A percentile compares a stretch with the other conserved stretches of the same genome.
Conservation (phyloP, 257 asterid genomes). For the Prunella vulgaris region DNA sequence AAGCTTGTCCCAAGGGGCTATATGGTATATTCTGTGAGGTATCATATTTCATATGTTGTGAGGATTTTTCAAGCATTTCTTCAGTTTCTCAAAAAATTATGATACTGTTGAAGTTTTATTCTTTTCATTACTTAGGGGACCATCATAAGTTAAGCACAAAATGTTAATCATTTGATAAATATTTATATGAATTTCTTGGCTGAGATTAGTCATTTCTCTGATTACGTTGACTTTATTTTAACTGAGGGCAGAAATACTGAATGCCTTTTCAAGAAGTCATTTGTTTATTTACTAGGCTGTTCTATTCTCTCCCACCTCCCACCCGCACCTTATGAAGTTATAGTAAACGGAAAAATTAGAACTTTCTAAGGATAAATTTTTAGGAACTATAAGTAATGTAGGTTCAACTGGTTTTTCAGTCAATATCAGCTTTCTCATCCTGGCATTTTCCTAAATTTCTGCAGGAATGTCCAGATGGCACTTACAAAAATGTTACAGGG, state of each 20-base stretch:
- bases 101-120: background rate
- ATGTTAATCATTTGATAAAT: background rate
- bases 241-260: constrained; percentile 3
- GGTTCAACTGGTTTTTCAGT: background rate
- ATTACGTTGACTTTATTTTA: background rate
- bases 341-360: background rate
- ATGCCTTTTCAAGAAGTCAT: constrained; percentile 12
- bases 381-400: background rate
- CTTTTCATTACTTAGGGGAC: background rate
- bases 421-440: background rate
- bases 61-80: background rate
- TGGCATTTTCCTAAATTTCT: constrained; percentile 19
- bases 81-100: background rate
- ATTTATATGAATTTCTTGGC: background rate
- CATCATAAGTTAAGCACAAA: background rate
- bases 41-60: constrained; percentile 17
- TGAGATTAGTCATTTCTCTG: background rate
- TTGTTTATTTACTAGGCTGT: background rate
- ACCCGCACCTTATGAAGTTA: background rate
- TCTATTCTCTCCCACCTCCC: background rate
- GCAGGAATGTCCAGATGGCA: constrained; percentile 96
- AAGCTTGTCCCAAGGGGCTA: constrained; percentile 95
- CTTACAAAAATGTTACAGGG: constrained; percentile 90
- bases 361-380: background rate
- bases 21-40: constrained; percentile 92